phyloP scores from a whole-genome alignment of 2,329 filamentous ascomycete species.

The Byssothecium circinans region DNA sequence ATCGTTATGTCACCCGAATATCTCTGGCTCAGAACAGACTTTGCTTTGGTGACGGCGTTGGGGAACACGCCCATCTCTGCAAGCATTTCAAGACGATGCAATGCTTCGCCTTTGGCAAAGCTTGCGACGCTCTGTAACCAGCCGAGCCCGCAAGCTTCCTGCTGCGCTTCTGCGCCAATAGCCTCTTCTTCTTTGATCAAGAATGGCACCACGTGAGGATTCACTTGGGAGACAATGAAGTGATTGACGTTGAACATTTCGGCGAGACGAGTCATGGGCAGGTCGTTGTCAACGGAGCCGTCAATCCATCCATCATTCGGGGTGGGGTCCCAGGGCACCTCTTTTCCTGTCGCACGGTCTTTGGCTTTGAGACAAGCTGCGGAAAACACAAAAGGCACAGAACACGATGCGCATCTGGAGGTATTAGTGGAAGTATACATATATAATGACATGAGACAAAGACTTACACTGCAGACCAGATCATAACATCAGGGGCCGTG shows the following conservation, averaged over 20 bases:
- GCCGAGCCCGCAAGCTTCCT: slow-evolving; percentile 46
- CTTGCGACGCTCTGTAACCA: slow-evolving; percentile 70
- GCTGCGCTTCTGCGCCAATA: slow-evolving; percentile 36
- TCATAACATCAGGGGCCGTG: slow-evolving; percentile 89
- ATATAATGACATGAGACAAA: slow-evolving; percentile 7
- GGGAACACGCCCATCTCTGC: slow-evolving; percentile 80
- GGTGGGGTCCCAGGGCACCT: slow-evolving; percentile 81
- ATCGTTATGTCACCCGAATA: slow-evolving; percentile 97
- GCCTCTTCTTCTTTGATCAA: slow-evolving; percentile 71
- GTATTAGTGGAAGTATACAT: slow-evolving; percentile 15
- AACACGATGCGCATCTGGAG: slow-evolving; percentile 79
- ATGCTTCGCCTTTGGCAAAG: slow-evolving; percentile 75
- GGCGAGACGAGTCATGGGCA: slow-evolving; percentile 84
- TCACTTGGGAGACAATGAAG: slow-evolving; percentile 96
- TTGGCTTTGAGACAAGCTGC: slow-evolving; percentile 80
- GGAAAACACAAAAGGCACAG: slow-evolving; percentile 83
- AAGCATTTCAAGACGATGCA: slow-evolving; percentile 79
- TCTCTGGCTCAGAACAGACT: slow-evolving; percentile 81
- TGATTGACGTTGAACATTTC: slow-evolving; percentile 99
- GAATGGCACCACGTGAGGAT: slow-evolving; percentile 90
- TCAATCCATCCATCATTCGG: slow-evolving; percentile 83
- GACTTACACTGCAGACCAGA: slow-evolving; percentile 85
- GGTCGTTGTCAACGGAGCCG: slow-evolving; percentile 90
- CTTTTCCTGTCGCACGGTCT: slow-evolving; percentile 75
- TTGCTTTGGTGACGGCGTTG: slow-evolving; percentile 74